Conservation (phyloP, 352 stramenopile species). For the Phytophthora meadii region DNA sequence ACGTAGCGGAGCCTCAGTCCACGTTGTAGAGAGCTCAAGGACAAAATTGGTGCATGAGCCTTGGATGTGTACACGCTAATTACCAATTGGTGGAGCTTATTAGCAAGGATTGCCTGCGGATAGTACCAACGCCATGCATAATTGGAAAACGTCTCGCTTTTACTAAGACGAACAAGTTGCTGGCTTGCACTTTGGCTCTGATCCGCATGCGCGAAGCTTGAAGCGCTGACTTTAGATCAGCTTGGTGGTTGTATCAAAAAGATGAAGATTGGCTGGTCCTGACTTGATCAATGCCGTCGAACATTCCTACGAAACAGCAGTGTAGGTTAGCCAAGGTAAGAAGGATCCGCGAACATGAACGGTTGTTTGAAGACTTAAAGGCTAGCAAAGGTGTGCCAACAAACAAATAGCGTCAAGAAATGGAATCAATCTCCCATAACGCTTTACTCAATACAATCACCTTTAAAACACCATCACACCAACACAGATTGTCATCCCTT, state of each 20-base stretch:
- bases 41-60: not conserved
- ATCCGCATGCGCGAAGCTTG: not conserved
- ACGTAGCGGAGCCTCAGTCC: not conserved
- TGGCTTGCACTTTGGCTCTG: not conserved
- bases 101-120: not conserved
- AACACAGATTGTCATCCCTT: not conserved
- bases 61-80: slow-evolving; percentile 1
- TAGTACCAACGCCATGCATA: not conserved
- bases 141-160: not conserved
- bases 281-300: not conserved
- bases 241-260: not conserved
- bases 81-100: not conserved
- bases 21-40: slow-evolving; percentile 1
- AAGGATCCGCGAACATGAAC: too few species aligned
- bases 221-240: not conserved
- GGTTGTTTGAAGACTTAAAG: too few species aligned
- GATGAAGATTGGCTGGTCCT: not conserved
- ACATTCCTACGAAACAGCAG: slow-evolving; percentile 1
- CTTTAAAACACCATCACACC: too few species aligned
- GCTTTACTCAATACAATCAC: too few species aligned
- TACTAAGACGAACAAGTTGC: not conserved
- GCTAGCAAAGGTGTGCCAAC: too few species aligned
- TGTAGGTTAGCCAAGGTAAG: too few species aligned
- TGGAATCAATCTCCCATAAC: too few species aligned
- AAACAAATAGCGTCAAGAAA: too few species aligned